phyloP scores from a whole-genome alignment of 495 filamentous ascomycete species.

The Penicillium taxi region DNA sequence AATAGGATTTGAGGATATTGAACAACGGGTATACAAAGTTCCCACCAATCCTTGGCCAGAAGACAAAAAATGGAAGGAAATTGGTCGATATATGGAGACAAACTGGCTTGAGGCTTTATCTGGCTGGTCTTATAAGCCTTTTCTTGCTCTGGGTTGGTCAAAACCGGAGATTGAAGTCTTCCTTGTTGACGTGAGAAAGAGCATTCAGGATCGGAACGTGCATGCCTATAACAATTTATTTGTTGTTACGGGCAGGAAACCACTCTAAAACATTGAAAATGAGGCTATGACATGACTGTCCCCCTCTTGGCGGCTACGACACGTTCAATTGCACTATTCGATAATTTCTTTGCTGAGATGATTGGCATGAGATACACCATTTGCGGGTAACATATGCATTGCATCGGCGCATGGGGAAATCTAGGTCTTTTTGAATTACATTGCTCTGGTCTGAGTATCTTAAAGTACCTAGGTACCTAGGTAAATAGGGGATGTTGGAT shows the following conservation, averaged over 20 bases:
- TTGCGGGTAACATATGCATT: slow-evolving; percentile 18
- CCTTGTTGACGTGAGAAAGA: slow-evolving; percentile 50
- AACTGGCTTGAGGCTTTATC: slow-evolving; percentile 38
- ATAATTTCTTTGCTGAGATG: slow-evolving; percentile 11
- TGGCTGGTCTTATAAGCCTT: slow-evolving; percentile 41
- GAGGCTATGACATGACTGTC: background rate
- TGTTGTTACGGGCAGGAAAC: slow-evolving; percentile 51
- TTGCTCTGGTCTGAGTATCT: too few species aligned
- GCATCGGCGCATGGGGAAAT: slow-evolving; percentile 19
- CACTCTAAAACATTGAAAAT: slow-evolving; percentile 7
- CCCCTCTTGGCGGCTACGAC: slow-evolving; percentile 7
- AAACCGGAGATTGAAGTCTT: slow-evolving; percentile 49
- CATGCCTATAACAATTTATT: slow-evolving; percentile 49
- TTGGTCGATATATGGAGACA: slow-evolving; percentile 38
- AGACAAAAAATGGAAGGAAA: slow-evolving; percentile 42
- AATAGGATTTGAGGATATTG: slow-evolving; percentile 56
- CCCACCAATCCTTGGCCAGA: slow-evolving; percentile 55
- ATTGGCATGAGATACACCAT: slow-evolving; percentile 35
- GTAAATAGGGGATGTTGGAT: too few species aligned
- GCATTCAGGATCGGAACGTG: slow-evolving; percentile 44
- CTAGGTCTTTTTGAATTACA: slow-evolving; percentile 4
- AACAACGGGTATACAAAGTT: slow-evolving; percentile 46
- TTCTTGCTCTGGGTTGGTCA: slow-evolving; percentile 38
- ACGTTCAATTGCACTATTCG: slow-evolving; percentile 9
- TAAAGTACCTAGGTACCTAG: too few species aligned